These are phyloP conservation scores for Abrus pulchellus DNA, from an alignment of 306 rosid genomes.

Conservation along the genomic window DNA sequence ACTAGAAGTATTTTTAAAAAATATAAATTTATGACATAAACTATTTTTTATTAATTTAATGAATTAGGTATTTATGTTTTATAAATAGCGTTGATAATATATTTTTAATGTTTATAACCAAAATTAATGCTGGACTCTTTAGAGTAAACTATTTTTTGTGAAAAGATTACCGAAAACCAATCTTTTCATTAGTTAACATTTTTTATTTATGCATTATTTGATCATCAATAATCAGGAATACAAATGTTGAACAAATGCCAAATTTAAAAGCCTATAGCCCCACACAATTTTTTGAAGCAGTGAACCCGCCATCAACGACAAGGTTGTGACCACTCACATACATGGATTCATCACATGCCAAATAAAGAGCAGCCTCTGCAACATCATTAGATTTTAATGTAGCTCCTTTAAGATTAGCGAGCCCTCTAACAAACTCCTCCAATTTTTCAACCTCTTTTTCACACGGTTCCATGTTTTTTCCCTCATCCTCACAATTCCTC, in stretches of 20 bases:
- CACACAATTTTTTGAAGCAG: slow-evolving; percentile 40
- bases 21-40: too few relatives aligned
- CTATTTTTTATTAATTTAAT: too few relatives aligned
- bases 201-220: too few relatives aligned
- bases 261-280: slow-evolving; percentile 18
- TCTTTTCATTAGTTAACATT: too few relatives aligned
- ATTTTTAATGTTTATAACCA: too few relatives aligned
- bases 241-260: not conserved
- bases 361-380: slow-evolving; percentile 48
- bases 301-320: slow-evolving; percentile 50
- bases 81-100: too few relatives aligned
- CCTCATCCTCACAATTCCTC: slow-evolving; percentile 12
- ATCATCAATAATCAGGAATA: not conserved
- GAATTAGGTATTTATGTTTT: too few relatives aligned
- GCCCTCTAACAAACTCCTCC: slow-evolving; percentile 39
- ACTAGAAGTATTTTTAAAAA: too few relatives aligned
- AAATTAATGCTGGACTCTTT: too few relatives aligned
- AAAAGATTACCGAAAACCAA: too few relatives aligned
- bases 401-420: slow-evolving; percentile 43
- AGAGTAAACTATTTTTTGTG: too few relatives aligned
- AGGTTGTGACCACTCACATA: slow-evolving; percentile 57
- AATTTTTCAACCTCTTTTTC: slow-evolving; percentile 40
- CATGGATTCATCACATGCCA: slow-evolving; percentile 36
- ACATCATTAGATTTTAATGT: slow-evolving; percentile 33
- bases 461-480: not conserved